These are phyloP conservation scores for Eucalyptus marginata DNA, from an alignment of 345 rosid genomes.

Conservation along the genomic window DNA sequence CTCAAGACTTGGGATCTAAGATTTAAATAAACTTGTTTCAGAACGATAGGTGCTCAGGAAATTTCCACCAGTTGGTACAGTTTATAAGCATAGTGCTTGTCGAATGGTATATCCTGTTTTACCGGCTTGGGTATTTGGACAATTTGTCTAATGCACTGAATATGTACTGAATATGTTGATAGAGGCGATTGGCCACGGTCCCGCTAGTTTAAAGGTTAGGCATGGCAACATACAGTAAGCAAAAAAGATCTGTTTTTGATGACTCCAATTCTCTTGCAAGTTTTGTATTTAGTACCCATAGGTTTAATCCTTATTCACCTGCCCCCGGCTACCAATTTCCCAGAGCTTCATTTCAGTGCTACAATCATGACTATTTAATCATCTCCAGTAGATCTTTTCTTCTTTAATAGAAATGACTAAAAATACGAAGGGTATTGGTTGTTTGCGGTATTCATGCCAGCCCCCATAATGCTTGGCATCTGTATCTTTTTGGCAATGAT, in stretches of 20 bases:
- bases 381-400: neutral
- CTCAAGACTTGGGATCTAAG: neutral
- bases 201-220: neutral
- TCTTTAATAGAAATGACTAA: neutral
- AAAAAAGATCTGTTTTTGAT: neutral
- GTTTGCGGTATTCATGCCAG: neutral
- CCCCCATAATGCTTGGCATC: neutral
- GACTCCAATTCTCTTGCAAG: neutral
- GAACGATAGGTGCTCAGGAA: neutral
- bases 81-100: neutral
- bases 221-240: neutral
- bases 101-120: neutral
- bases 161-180: neutral
- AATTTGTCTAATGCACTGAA: neutral
- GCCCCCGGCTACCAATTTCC: neutral
- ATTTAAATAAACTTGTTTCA: neutral
- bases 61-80: neutral
- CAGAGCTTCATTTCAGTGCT: neutral
- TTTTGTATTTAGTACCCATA: neutral
- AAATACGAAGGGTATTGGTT: neutral
- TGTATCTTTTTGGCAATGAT: neutral
- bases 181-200: neutral
- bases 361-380: neutral
- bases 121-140: neutral
- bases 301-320: neutral